Evolutionary conservation across 139 green algal genomes (phyloP).

Genomic region (Desmodesmus armatus): DNA sequence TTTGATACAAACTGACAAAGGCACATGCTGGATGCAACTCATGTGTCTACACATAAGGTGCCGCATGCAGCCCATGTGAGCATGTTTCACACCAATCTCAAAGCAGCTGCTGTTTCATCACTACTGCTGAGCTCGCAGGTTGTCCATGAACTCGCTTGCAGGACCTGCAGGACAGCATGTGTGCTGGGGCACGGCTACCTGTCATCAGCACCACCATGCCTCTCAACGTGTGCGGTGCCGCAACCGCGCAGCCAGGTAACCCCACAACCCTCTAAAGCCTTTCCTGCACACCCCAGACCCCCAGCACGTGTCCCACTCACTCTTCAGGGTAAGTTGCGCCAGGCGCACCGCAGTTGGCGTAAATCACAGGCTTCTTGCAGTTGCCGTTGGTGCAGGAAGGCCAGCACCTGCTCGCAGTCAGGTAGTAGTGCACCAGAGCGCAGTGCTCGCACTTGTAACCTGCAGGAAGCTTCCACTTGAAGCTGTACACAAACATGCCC

Average conservation of each 20-base stretch:
- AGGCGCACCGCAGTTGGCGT: conserved; percentile 23
- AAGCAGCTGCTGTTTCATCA: neutral
- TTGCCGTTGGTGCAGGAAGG: conserved; percentile 11
- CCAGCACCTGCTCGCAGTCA: conserved; percentile 49
- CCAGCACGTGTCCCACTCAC: neutral
- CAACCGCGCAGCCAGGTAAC: neutral
- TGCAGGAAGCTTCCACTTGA: conserved; percentile 33
- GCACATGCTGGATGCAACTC: neutral
- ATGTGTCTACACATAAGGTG: neutral
- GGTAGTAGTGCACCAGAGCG: conserved; percentile 43
- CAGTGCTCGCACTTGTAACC: conserved; percentile 43
- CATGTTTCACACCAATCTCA: neutral
- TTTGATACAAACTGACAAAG: neutral
- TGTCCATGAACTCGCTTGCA: no score
- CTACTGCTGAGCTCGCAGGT: no score
- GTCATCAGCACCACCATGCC: neutral
- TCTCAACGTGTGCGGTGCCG: neutral
- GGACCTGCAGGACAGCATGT: neutral
- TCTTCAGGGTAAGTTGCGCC: conserved; percentile 33
- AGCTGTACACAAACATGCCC: conserved; percentile 47
- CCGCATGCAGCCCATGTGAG: neutral
- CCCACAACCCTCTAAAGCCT: neutral
- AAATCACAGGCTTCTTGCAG: conserved; percentile 41
- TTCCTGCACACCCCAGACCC: neutral
- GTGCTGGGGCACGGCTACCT: neutral